Base-by-base conservation (phyloP, 305 asterid genomes). In the Rubia occidens region DNA sequence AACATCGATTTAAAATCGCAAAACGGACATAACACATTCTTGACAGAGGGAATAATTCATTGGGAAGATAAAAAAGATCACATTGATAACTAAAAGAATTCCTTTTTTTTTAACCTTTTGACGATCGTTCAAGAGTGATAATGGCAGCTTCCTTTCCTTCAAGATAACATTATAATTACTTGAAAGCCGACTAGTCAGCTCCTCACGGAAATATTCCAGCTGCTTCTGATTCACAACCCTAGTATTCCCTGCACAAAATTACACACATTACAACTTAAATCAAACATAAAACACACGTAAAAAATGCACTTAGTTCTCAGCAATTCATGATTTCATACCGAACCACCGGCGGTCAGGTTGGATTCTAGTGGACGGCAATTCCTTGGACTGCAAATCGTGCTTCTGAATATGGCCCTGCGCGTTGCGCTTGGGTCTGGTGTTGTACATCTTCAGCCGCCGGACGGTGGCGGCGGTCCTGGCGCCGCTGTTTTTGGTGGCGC, bases 371-470 rank as follows among this genome's bases (percentile, higher is more conserved):
- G 86, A 79, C 5, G 96, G 97, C 78, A 90, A 75, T 10, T 88
- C 89, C 82, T 82, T 85, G 56, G 95, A 90, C 86, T 94, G 98
- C 75, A 86, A 84, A 58, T 90, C 97, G 54, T 94, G 87, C 73
- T 80, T 84, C 0, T 82, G 26, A 62, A 94, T 81, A 42, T 82
- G 79, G 1, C 99, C 99, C 74, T 73, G 72, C 0, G 60, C 29
- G 73, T 87, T 70, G 15, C 96, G 91, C 45, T 58, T 78, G 11
- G 97, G 99, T 72, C 85, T 84, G 0, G 80, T 81, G 42, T 89
- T 89, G 77, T 94, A 90, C 97, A 94, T 89, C 84, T 89, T 90
- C 61, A 94, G 91, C 79, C 97, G 86, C 79, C 93, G 92, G 64
- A 94, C 95, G 0, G 99, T 94, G 82, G 95, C 88, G 74, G 95